These are phyloP conservation scores for Fusarium devonianum DNA, from an alignment of 2,329 filamentous ascomycete species.

Conservation along the genomic window DNA sequence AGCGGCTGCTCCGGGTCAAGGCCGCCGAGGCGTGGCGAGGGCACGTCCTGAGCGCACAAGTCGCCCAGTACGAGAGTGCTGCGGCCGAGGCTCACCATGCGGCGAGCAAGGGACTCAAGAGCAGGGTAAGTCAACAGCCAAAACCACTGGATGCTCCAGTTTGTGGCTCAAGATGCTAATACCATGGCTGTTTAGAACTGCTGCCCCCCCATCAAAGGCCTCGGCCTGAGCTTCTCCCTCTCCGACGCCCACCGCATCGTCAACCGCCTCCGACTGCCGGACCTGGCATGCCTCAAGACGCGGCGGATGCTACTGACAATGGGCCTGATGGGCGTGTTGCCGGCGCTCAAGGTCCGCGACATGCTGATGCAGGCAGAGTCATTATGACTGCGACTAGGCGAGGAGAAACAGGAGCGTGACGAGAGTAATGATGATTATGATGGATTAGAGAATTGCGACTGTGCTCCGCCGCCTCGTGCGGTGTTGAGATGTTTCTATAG, in stretches of 20 bases:
- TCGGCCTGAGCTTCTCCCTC: conserved; percentile 35
- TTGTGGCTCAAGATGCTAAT: conserved; percentile 7
- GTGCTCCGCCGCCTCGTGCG: conserved; percentile 15
- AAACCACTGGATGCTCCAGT: neutral
- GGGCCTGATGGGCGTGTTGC: conserved; percentile 43
- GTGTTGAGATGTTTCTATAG: conserved; percentile 39
- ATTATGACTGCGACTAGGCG: conserved; percentile 35
- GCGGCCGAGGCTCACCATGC: conserved; percentile 13
- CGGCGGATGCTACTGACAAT: conserved; percentile 43
- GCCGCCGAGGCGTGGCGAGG: conserved; percentile 52
- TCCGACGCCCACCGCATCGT: conserved; percentile 24
- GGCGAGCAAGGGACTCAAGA: conserved; percentile 10
- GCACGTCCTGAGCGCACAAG: conserved; percentile 43
- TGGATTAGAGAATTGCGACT: conserved; percentile 32
- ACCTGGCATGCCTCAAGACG: conserved; percentile 40
- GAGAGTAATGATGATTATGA: conserved; percentile 18
- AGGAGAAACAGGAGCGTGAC: neutral
- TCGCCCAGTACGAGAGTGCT: conserved; percentile 33
- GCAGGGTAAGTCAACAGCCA: conserved; percentile 25
- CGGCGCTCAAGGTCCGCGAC: conserved; percentile 33
- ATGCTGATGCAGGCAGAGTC: conserved; percentile 26
- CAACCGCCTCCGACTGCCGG: conserved; percentile 34
- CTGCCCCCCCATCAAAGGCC: conserved; percentile 24
- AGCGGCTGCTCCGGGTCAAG: conserved; percentile 52
- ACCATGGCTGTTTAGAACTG: conserved; percentile 18